These are phyloP conservation scores for Trametes pubescens DNA, from an alignment of 1,284 basidiomycete genomes.

Conservation along the genomic window DNA sequence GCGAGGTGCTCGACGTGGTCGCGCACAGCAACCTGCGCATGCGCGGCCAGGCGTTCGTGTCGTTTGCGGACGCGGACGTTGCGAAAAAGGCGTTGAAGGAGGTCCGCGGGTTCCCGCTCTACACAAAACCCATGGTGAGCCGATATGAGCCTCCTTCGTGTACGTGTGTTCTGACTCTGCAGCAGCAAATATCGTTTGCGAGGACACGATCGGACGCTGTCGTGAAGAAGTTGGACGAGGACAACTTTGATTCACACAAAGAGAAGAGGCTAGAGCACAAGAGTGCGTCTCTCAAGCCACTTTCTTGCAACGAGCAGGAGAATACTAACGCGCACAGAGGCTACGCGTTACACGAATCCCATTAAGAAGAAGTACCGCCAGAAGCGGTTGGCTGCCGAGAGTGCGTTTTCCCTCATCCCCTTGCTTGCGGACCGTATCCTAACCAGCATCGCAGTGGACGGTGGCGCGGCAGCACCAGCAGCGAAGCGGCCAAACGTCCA, in stretches of 20 bases:
- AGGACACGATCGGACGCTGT: constrained; percentile 89
- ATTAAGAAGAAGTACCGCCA: constrained; percentile 84
- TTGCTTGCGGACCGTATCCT: constrained; percentile 16
- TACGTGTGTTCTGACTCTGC: background rate
- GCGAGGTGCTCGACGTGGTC: constrained; percentile 90
- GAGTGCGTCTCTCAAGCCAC: constrained; percentile 58
- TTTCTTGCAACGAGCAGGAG: background rate
- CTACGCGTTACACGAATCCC: constrained; percentile 86
- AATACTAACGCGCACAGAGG: constrained; percentile 56
- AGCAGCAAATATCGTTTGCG: constrained; percentile 94
- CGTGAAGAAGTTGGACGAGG: constrained; percentile 75
- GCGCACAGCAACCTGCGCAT: constrained; percentile 95
- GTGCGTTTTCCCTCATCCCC: constrained; percentile 49
- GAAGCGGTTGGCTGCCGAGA: constrained; percentile 81
- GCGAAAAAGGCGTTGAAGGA: constrained; percentile 92
- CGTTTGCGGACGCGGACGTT: constrained; percentile 82
- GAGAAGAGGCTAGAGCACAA: constrained; percentile 78
- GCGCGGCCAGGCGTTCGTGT: constrained; percentile 98
- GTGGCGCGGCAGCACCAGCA: constrained; percentile 67
- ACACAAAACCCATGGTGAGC: constrained; percentile 95
- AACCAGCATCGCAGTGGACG: constrained; percentile 66
- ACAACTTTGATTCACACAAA: constrained; percentile 81
- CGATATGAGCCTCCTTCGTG: constrained; percentile 1
- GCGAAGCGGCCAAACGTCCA: constrained; percentile 85
- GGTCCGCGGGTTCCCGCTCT: constrained; percentile 93